Conservation (phyloP, 2,329 filamentous ascomycete genomes). For the Epichloe sp. region DNA sequence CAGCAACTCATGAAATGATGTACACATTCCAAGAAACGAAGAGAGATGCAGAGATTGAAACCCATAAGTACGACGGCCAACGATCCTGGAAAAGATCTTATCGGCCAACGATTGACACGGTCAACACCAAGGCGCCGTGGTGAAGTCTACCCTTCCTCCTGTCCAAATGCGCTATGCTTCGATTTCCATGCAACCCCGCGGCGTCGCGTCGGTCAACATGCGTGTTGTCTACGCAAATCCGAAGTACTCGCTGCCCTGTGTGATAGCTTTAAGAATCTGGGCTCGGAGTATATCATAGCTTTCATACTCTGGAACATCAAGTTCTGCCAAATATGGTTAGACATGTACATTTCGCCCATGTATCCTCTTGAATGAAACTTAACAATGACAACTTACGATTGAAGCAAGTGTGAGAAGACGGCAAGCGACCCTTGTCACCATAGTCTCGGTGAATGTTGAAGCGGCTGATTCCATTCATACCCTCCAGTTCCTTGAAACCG, state of each 20-base stretch:
- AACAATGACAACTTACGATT: slow-evolving; percentile 61
- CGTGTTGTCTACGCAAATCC: slow-evolving; percentile 64
- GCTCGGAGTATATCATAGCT: slow-evolving; percentile 82
- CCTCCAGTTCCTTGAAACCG: slow-evolving; percentile 96
- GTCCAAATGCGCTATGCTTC: slow-evolving; percentile 1
- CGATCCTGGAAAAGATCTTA: background rate
- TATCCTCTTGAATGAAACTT: slow-evolving; percentile 20
- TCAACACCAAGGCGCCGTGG: slow-evolving; percentile 5
- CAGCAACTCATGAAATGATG: background rate
- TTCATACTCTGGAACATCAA: slow-evolving; percentile 96
- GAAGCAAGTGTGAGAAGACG: slow-evolving; percentile 96
- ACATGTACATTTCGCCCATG: background rate
- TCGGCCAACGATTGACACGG: background rate
- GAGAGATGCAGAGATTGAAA: background rate
- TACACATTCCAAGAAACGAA: background rate
- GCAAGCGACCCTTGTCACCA: slow-evolving; percentile 87
- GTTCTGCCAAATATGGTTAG: slow-evolving; percentile 45
- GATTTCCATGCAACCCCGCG: background rate
- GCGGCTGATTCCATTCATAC: slow-evolving; percentile 94
- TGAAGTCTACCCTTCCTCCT: background rate
- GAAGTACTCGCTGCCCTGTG: slow-evolving; percentile 94
- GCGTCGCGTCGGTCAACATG: background rate
- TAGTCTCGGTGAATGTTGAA: slow-evolving; percentile 99
- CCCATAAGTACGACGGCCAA: background rate
- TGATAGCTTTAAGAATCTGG: slow-evolving; percentile 89